Evolutionary conservation across 106 monocot species (phyloP).

Genomic region (Triglochin maritima): DNA sequence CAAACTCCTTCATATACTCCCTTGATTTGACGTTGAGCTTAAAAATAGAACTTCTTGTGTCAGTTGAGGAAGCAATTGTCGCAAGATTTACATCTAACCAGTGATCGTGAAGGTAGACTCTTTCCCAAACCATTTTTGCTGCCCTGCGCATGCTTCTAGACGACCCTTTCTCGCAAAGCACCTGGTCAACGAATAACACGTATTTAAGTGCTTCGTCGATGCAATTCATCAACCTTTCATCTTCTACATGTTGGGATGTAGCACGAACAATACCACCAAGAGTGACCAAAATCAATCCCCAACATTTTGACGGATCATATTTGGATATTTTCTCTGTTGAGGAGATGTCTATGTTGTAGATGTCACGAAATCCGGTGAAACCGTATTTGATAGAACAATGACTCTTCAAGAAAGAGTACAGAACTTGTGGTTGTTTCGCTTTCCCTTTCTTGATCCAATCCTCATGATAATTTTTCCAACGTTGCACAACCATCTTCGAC

Average conservation of each 20-base stretch:
- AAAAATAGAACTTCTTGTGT: not conserved
- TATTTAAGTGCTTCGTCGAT: slow-evolving; percentile 9
- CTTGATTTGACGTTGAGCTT: not conserved
- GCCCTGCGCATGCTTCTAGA: slow-evolving; percentile 4
- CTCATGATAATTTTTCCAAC: not conserved
- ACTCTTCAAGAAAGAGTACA: not conserved
- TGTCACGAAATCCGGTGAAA: not conserved
- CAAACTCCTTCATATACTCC: not conserved
- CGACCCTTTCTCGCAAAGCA: slow-evolving; percentile 3
- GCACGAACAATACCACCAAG: slow-evolving; percentile 4
- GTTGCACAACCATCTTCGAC: not conserved
- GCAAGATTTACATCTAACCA: slow-evolving; percentile 7
- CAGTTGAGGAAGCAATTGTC: too few species aligned
- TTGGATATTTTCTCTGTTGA: too few species aligned
- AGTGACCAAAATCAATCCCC: slow-evolving; percentile 7
- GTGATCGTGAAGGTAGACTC: not conserved
- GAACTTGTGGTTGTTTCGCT: not conserved
- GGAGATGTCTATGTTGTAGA: not conserved
- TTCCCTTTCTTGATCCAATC: not conserved
- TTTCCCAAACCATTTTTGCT: not conserved
- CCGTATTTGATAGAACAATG: not conserved
- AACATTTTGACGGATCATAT: not conserved
- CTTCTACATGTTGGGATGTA: not conserved
- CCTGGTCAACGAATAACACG: slow-evolving; percentile 1
- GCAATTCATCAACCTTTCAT: not conserved